Conservation (phyloP, 148 eudicot genomes). For the Vaccinium myrtillus region DNA sequence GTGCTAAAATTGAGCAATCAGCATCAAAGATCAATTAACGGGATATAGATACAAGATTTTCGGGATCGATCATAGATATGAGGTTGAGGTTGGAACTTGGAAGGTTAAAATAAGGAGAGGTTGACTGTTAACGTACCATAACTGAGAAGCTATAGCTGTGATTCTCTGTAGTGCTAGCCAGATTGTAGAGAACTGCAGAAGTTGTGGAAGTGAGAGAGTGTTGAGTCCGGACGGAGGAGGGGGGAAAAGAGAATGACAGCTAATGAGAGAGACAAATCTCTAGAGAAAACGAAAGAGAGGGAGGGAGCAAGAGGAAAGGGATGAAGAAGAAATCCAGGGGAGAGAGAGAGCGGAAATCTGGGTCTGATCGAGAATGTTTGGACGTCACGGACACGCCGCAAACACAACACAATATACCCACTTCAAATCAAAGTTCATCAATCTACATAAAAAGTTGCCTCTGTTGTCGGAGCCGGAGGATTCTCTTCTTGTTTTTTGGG, state of each 20-base stretch:
- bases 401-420: background rate
- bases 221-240: background rate
- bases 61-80: background rate
- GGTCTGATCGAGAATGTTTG: background rate
- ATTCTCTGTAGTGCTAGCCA: background rate
- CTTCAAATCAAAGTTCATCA: background rate
- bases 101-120: background rate
- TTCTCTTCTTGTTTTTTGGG: background rate
- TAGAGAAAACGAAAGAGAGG: background rate
- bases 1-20: background rate
- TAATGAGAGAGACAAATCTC: background rate
- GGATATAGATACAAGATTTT: background rate
- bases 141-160: background rate
- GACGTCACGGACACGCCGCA: background rate
- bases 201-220: background rate
- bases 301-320: background rate
- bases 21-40: background rate
- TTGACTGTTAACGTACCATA: background rate
- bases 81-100: background rate
- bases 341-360: background rate
- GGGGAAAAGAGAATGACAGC: background rate
- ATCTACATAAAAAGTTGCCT: background rate
- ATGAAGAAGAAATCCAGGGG: background rate
- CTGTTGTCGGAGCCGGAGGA: background rate
- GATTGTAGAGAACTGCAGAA: background rate